phyloP scores from a whole-genome alignment of 2,329 filamentous ascomycete species.

The Xylaria sp. region DNA sequence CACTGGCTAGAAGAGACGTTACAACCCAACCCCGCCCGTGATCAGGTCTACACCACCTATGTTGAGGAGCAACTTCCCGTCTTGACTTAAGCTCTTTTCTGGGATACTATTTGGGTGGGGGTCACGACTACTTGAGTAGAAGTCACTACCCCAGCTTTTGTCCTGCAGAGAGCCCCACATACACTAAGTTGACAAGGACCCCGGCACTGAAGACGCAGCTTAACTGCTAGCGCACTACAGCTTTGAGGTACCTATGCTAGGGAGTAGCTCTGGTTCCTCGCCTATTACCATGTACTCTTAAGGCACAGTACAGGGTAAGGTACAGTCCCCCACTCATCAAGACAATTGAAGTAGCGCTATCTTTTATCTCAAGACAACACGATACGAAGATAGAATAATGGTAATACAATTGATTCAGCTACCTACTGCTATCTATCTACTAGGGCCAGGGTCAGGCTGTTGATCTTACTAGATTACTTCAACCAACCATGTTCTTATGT shows the following conservation, averaged over 20 bases:
- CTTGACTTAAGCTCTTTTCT: not conserved
- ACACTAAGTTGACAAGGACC: not conserved
- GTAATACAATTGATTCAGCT: slow-evolving; percentile 1
- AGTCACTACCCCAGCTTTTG: slow-evolving; percentile 14
- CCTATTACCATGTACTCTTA: no score
- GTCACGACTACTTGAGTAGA: not conserved
- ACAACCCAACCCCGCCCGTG: slow-evolving; percentile 14
- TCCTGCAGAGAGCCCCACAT: not conserved
- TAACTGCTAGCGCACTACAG: not conserved
- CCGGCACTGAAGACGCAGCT: slow-evolving; percentile 6
- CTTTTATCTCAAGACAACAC: slow-evolving; percentile 8
- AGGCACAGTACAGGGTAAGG: no score
- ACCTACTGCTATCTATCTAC: not conserved
- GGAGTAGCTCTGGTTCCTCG: not conserved
- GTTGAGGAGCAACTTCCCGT: slow-evolving; percentile 11
- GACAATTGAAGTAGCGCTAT: not conserved
- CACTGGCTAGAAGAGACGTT: slow-evolving; percentile 16
- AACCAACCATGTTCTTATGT: not conserved
- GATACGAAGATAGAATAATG: slow-evolving; percentile 6
- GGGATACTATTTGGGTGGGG: slow-evolving; percentile 4
- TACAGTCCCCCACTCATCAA: not conserved
- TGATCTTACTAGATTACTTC: not conserved
- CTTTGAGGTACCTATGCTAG: not conserved
- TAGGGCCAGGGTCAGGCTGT: not conserved
- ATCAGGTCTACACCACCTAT: not conserved